Conservation (phyloP, 495 filamentous ascomycete species). For the Annulohypoxylon moriforme region DNA sequence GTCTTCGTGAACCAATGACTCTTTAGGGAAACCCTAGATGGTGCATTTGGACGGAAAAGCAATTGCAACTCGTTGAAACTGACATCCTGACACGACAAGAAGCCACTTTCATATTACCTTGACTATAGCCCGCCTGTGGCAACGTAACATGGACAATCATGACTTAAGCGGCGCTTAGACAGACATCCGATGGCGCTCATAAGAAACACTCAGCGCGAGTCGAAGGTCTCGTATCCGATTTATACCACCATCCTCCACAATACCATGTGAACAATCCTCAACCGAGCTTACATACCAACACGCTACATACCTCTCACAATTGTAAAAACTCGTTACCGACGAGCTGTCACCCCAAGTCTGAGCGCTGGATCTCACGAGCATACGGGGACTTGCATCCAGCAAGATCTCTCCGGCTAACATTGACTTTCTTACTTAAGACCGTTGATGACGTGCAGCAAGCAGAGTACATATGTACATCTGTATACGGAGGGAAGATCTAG, state of each 20-base stretch:
- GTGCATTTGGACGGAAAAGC: background rate
- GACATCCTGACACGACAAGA: background rate
- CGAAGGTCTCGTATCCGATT: constrained; percentile 16
- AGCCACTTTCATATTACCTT: constrained; percentile 6
- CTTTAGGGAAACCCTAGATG: background rate
- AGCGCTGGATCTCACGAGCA: background rate
- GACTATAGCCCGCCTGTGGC: constrained; percentile 2
- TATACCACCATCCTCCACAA: background rate
- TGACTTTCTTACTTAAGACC: too few species aligned
- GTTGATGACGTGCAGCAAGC: too few species aligned
- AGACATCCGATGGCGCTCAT: background rate
- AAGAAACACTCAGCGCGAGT: background rate
- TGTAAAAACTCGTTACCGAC: constrained; percentile 3
- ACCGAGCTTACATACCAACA: background rate
- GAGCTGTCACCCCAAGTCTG: constrained; percentile 6
- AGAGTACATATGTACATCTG: too few species aligned
- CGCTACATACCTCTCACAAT: background rate
- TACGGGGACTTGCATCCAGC: constrained; percentile 25
- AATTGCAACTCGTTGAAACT: background rate
- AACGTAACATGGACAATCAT: constrained; percentile 31
- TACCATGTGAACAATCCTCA: constrained; percentile 13
- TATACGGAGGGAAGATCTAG: constrained; percentile 12
- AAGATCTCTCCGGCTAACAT: background rate
- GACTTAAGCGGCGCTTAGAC: background rate
- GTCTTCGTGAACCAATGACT: background rate